phyloP scores from a whole-genome alignment of 371 early-diverging fungal species.

The Gilbertella persicaria region DNA sequence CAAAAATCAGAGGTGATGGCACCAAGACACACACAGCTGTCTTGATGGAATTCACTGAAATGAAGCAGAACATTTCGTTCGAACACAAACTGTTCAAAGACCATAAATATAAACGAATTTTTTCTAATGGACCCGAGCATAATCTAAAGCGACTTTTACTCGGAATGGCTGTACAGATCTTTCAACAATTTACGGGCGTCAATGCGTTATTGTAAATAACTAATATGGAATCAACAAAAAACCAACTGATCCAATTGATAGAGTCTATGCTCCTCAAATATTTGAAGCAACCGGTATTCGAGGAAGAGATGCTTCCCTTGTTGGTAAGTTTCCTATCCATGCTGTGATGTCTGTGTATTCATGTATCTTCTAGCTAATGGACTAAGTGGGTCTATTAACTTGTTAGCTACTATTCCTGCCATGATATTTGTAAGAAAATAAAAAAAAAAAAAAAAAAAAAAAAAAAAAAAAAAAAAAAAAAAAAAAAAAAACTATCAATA shows the following conservation, averaged over 20 bases:
- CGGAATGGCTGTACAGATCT: conserved; percentile 71
- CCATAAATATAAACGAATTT: conserved; percentile 25
- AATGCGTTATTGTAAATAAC: conserved; percentile 70
- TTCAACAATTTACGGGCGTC: conserved; percentile 79
- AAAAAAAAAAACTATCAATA: too few relatives aligned
- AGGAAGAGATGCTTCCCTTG: conserved; percentile 50
- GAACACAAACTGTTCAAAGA: conserved; percentile 69
- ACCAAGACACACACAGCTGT: conserved; percentile 36
- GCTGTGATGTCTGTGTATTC: background rate
- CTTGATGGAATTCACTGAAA: conserved; percentile 67
- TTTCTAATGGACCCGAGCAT: conserved; percentile 50
- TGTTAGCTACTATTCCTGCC: conserved; percentile 72
- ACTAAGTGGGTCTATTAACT: conserved; percentile 69
- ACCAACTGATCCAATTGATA: too few relatives aligned
- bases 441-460: too few relatives aligned
- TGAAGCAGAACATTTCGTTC: conserved; percentile 69
- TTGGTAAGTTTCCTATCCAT: conserved; percentile 42
- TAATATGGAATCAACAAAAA: too few relatives aligned
- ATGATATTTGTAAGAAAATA: conserved; percentile 64
- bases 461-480: too few relatives aligned
- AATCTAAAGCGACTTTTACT: conserved; percentile 63
- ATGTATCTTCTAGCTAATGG: conserved; percentile 55
- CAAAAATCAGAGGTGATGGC: conserved; percentile 50
- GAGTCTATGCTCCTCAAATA: conserved; percentile 67
- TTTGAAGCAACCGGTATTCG: conserved; percentile 66